Evolutionary conservation across 352 stramenopile species (phyloP).

Genomic region (Pythium aristosporum): DNA sequence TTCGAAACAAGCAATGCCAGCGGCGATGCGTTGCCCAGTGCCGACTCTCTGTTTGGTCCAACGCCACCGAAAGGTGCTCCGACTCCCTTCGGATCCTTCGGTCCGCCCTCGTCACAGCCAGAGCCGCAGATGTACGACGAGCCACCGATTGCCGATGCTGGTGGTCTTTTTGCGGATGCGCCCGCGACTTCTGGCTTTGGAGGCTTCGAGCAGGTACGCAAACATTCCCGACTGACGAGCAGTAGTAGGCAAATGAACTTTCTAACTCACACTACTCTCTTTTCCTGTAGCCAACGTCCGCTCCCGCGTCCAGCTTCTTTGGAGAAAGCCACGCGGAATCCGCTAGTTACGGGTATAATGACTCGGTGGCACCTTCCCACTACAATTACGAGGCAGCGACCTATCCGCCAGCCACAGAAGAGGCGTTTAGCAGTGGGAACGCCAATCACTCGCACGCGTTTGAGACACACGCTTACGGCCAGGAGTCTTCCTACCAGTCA

Average conservation of each 20-base stretch:
- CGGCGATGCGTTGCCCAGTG: constrained; percentile 36
- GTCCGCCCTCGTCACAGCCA: constrained; percentile 4
- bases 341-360: constrained; percentile 8
- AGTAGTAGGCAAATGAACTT: neutral
- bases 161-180: constrained; percentile 56
- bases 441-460: neutral
- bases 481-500: neutral
- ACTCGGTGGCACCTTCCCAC: neutral
- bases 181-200: constrained; percentile 34
- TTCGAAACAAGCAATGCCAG: neutral
- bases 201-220: constrained; percentile 22
- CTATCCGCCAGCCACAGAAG: neutral
- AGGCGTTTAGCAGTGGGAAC: neutral
- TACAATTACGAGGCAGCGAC: constrained; percentile 4
- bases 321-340: neutral
- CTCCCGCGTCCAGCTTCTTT: constrained; percentile 22
- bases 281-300: constrained; percentile 16
- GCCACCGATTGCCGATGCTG: constrained; percentile 48
- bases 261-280: neutral
- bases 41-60: constrained; percentile 61
- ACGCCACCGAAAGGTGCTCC: constrained; percentile 45
- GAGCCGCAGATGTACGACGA: constrained; percentile 29
- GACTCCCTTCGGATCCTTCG: constrained; percentile 49
- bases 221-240: constrained; percentile 22
- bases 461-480: neutral